These are phyloP conservation scores for Ilex aquifolium DNA, from an alignment of 257 asterid species.

Conservation along the genomic window DNA sequence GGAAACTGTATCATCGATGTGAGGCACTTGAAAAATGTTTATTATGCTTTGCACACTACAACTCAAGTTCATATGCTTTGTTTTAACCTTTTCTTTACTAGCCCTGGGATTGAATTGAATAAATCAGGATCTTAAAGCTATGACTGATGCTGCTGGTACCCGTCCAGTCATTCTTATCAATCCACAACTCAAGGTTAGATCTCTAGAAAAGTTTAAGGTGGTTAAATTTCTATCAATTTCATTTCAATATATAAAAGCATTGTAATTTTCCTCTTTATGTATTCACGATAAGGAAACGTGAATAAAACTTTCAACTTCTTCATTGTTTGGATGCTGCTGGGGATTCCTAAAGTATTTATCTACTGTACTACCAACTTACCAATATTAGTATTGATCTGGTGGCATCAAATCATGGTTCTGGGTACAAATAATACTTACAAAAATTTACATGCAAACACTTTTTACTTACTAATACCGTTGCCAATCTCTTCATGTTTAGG, in stretches of 20 bases:
- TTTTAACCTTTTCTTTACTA: constrained; percentile 7
- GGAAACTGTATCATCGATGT: constrained; percentile 93
- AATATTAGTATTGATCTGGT: not conserved
- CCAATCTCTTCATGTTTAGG: constrained; percentile 44
- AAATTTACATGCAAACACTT: not conserved
- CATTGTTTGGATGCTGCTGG: no score
- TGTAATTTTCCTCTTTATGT: no score
- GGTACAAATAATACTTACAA: constrained; percentile 16
- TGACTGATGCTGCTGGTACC: constrained; percentile 87
- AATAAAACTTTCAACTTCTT: no score
- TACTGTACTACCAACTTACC: not conserved
- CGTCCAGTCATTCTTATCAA: constrained; percentile 86
- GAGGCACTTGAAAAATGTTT: constrained; percentile 26
- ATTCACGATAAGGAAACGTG: constrained; percentile 1
- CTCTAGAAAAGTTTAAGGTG: not conserved
- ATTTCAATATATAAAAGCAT: no score
- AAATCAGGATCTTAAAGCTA: constrained; percentile 79
- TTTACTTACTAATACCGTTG: not conserved
- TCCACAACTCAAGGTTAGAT: constrained; percentile 71
- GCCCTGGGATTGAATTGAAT: constrained; percentile 10
- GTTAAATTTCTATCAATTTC: no score
- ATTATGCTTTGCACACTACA: constrained; percentile 6
- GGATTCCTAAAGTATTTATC: no score
- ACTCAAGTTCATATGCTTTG: constrained; percentile 7
- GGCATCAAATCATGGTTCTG: not conserved